phyloP scores from a whole-genome alignment of 2,329 filamentous ascomycete genomes.

The Colletotrichum sublineola region DNA sequence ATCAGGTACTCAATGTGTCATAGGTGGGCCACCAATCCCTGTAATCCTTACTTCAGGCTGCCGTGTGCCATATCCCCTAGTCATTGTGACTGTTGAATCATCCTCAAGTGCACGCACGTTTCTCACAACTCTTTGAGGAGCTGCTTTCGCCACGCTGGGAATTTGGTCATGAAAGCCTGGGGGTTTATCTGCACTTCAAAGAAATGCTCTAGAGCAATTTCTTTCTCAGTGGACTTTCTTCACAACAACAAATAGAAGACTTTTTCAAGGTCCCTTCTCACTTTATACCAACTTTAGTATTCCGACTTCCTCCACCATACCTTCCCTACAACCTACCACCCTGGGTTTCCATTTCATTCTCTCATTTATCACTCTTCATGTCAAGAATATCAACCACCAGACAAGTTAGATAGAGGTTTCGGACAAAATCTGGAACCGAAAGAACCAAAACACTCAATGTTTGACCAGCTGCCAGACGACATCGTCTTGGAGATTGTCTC shows the following conservation, averaged over 20 bases:
- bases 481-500: constrained; percentile 63
- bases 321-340: neutral
- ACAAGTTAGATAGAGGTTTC: constrained; percentile 27
- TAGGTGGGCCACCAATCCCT: constrained; percentile 7
- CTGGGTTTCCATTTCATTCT: neutral
- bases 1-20: constrained; percentile 1
- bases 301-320: neutral
- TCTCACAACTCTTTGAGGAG: neutral
- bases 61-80: neutral
- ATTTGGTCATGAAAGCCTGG: constrained; percentile 5
- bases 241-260: constrained; percentile 19
- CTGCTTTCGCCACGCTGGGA: neutral
- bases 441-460: constrained; percentile 26
- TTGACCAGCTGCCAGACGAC: constrained; percentile 63
- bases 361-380: constrained; percentile 9
- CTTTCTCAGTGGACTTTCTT: neutral
- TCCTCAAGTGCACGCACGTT: neutral
- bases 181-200: constrained; percentile 1
- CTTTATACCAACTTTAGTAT: constrained; percentile 14
- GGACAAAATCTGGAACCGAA: constrained; percentile 11
- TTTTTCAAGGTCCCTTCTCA: constrained; percentile 23
- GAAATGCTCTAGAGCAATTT: constrained; percentile 5
- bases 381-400: constrained; percentile 27
- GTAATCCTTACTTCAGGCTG: constrained; percentile 16
- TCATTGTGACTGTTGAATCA: constrained; percentile 20